Conservation (phyloP, 768 basidiomycete species). For the Austroboletus festivus region DNA sequence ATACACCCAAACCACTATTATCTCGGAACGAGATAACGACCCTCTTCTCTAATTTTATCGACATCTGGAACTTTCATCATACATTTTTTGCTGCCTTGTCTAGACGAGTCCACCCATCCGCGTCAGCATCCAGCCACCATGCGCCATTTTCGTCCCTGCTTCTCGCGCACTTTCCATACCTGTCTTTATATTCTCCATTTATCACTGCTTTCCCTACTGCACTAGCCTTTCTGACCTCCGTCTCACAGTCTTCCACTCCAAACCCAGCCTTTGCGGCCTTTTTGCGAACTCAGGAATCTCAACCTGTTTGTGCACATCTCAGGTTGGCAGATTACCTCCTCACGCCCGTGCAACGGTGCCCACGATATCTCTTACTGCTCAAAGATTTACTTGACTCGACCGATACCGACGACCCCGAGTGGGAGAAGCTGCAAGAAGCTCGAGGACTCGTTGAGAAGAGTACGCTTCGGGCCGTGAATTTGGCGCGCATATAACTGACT, state of each 20-base stretch:
- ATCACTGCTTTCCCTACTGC: slow-evolving; percentile 73
- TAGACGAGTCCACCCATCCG: slow-evolving; percentile 32
- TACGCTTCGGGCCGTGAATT: slow-evolving; percentile 28
- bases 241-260: slow-evolving; percentile 46
- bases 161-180: slow-evolving; percentile 81
- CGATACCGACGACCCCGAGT: slow-evolving; percentile 62
- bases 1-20: slow-evolving; percentile 65
- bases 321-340: slow-evolving; percentile 83
- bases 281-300: slow-evolving; percentile 59
- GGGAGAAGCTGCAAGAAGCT: slow-evolving; percentile 54
- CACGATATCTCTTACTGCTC: slow-evolving; percentile 78
- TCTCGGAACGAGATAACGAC: slow-evolving; percentile 64
- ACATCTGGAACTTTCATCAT: slow-evolving; percentile 87
- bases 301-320: slow-evolving; percentile 69
- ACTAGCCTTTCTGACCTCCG: slow-evolving; percentile 52
- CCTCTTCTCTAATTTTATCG: slow-evolving; percentile 85
- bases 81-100: slow-evolving; percentile 66
- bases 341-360: slow-evolving; percentile 84
- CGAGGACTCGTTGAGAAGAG: slow-evolving; percentile 74
- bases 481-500: slow-evolving; percentile 5
- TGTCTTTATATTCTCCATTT: slow-evolving; percentile 84
- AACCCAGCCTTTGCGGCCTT: slow-evolving; percentile 56
- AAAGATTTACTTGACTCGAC: slow-evolving; percentile 77
- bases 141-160: slow-evolving; percentile 57
- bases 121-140: slow-evolving; percentile 25